A percentile compares a stretch with the other conserved stretches of the same genome.
These are phyloP conservation scores for Aspergillus coremiiformis DNA, from an alignment of 495 filamentous ascomycete species.

Conservation along the genomic window DNA sequence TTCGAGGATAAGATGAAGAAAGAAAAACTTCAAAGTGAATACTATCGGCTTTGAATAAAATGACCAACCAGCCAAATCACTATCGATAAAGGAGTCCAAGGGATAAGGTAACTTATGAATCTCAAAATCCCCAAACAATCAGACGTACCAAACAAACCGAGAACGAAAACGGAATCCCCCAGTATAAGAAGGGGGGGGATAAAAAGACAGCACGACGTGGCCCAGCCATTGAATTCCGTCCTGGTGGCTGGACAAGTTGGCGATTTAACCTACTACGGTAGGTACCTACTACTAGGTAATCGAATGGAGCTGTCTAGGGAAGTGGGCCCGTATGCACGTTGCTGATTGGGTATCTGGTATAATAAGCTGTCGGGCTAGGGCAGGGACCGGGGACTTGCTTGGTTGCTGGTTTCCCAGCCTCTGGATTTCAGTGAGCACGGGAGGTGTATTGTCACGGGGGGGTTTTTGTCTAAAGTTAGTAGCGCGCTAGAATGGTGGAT, in stretches of 20 bases:
- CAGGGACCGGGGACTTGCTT: slow-evolving; percentile 1
- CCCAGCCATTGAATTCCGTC: slow-evolving; percentile 20
- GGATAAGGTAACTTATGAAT: neutral
- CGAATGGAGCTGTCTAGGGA: neutral
- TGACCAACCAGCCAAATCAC: neutral
- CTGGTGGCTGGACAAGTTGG: slow-evolving; percentile 13
- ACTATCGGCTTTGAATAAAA: too few relatives aligned
- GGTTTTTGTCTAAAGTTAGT: too few relatives aligned
- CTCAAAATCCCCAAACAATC: neutral
- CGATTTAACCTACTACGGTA: neutral
- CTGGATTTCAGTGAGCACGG: too few relatives aligned
- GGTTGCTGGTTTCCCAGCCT: slow-evolving; percentile 17
- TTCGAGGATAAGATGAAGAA: too few relatives aligned
- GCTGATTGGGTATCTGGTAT: slow-evolving; percentile 11
- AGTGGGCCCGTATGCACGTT: neutral
- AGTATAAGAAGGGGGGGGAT: neutral
- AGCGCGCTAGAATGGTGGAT: too few relatives aligned
- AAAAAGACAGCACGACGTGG: neutral
- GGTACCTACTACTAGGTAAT: too few relatives aligned
- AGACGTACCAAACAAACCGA: too few relatives aligned
- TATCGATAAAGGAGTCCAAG: neutral
- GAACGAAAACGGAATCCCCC: neutral
- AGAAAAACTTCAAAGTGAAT: too few relatives aligned
- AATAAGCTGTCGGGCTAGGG: slow-evolving; percentile 17
- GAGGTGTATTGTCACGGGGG: too few relatives aligned